These are phyloP conservation scores for Climacium dendroides DNA, from an alignment of 225 moss, liverwort and hornwort genomes.

Conservation along the genomic window DNA sequence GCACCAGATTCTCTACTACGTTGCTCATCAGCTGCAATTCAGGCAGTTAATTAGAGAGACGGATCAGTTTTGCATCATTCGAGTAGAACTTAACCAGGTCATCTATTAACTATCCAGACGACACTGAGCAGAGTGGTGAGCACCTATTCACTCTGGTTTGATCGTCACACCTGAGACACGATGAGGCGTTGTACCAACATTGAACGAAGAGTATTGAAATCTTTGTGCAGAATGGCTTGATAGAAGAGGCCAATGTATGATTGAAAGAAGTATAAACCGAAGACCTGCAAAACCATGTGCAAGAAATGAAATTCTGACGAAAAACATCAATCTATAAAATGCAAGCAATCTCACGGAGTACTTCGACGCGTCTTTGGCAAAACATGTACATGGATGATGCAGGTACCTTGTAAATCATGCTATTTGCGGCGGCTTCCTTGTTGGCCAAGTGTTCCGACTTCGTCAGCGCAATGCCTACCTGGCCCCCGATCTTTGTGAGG, in stretches of 20 bases:
- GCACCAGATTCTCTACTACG: conserved; percentile 63
- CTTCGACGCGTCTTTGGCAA: background rate
- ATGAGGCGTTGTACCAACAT: conserved; percentile 28
- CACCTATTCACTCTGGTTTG: background rate
- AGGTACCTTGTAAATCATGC: conserved; percentile 37
- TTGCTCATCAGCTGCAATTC: conserved; percentile 59
- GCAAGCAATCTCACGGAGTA: background rate
- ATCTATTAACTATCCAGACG: background rate
- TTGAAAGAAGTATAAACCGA: conserved; percentile 32
- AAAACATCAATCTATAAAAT: background rate
- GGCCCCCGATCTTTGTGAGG: conserved; percentile 31
- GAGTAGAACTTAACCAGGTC: background rate
- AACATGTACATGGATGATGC: background rate
- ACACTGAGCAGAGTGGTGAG: background rate
- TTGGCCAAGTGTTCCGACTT: conserved; percentile 22
- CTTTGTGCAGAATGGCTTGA: conserved; percentile 28
- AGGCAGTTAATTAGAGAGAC: background rate
- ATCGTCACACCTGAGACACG: conserved; percentile 25
- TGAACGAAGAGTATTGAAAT: conserved; percentile 26
- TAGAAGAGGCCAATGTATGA: conserved; percentile 41
- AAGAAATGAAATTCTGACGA: background rate
- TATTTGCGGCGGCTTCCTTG: conserved; percentile 18
- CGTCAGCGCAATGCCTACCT: conserved; percentile 17
- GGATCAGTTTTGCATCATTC: background rate
- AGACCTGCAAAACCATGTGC: conserved; percentile 10